Evolutionary conservation across 345 rosid species (phyloP), one percentile per base, ranked within the genome.

Genomic region (Melaleuca alternifolia): DNA sequence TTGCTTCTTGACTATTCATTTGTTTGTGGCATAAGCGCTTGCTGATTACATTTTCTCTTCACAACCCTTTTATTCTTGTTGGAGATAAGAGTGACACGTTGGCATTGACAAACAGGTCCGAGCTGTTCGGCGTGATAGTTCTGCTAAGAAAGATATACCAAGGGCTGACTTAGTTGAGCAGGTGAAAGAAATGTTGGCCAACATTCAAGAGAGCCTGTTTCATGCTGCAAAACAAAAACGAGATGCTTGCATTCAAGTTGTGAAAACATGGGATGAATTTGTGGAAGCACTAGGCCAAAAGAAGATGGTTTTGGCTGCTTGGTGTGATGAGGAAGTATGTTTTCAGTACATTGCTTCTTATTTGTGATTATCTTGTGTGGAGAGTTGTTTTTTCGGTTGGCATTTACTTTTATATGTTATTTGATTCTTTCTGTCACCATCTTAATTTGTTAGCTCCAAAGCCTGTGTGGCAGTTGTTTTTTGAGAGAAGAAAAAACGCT

Each of bases 311-410:
- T 92, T 97, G 87, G 99, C 99, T 89, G 97, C 99, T 41, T 97
- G 99, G 99, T 96, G 99, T 84, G 98, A 96, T 84, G 99, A 96
- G 88, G 97, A 95, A 97, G 99, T 95, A 90, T 82, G 83, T 54
- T 83, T 54, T 18, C 59, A 51, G 57, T 28, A 28, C 85, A 83
- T 51, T 83, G 54, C 61, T 52, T 83, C 28, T 44, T 48, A 83
- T 50, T 18, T 10, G 1, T 83, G 46, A 83, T 83, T 83, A 83
- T 83, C 85, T 83, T 30, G 61, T 83, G 85, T 23, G 13, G 2
- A 71, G 48, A 37, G 48, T 71, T 71, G 48, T 71, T 33, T 33
- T 16, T 65, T 65, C 12, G 7, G 37, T 30, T 65, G 77, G 77
- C 77, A 65, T 65, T 30, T 62, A 30, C 76, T 30, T 30, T 14